Base-by-base conservation (phyloP, 2,329 filamentous ascomycete species). In the Diaporthe ilicicola region DNA sequence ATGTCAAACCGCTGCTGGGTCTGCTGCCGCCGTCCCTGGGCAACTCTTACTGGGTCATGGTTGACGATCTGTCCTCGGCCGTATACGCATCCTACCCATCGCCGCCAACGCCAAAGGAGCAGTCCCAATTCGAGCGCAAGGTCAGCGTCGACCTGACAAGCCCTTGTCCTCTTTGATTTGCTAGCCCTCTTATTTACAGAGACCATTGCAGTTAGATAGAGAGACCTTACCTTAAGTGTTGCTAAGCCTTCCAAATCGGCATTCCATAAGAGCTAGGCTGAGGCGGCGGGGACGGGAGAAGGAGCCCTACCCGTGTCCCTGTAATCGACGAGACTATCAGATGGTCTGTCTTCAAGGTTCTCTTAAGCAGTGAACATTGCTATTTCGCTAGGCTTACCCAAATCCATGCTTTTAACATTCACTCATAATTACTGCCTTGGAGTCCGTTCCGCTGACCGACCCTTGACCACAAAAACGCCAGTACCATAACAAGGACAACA, bases 21-120 rank as follows among this genome's bases (percentile, higher is more conserved):
- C 87, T 97, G 32, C 87, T 99, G 7, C 95, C 96, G 12, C 77
- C 84, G 13, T 92, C 93, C 8, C 85, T 98, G 34, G 91, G 92
- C 72, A 86, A 87, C 39, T 87, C 92, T 0, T 91, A 97, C 79
- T 89, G 89, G 24, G 89, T 93, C 27, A 82, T 98, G 71, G 94
- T 98, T 77, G 89, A 93, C 67, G 92, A 97, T 77, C 84, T 99
- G 39, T 90, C 93, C 12, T 89, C 92, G 51, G 91, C 92, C 55
- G 91, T 97, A 59, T 91, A 91, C 78, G 89, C 92, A 74, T 93
- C 93, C 2, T 96, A 93, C 76, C 92, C 92, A 2, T 84, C 85
- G 7, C 76, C 75, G 56, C 78, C 77, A 22, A 68, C 71, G 27
- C 74, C 69, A 22, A 44, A 59, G 62, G 64, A 72, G 27, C 71